Percentiles rank a stretch among this genome's conserved stretches.
Conservation (phyloP, 441 rosid species). For the Gossypium laxum region DNA sequence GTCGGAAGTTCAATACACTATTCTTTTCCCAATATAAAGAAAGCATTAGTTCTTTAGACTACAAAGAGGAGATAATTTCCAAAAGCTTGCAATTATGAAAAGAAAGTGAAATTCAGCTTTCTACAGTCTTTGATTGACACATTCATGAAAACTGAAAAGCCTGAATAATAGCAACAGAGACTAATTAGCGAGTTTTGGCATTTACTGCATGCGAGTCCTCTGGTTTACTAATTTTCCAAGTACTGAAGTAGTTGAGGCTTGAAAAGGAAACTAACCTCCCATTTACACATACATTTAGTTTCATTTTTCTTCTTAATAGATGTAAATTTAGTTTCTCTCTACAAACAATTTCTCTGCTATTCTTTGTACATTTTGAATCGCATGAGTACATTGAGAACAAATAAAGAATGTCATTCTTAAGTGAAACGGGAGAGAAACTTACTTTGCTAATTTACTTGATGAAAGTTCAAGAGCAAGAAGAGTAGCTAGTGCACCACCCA, state of each 20-base stretch:
- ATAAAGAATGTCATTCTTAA: background rate
- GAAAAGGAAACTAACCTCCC: background rate
- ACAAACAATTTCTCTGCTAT: background rate
- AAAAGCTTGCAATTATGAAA: background rate
- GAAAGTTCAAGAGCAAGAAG: conserved; percentile 88
- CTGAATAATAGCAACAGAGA: background rate
- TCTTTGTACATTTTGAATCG: background rate
- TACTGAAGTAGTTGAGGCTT: background rate
- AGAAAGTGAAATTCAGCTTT: background rate
- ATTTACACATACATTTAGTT: background rate
- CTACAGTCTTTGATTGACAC: background rate
- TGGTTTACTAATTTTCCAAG: conserved; percentile 1
- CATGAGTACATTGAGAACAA: background rate
- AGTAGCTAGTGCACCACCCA: conserved; percentile 93
- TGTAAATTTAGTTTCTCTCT: background rate
- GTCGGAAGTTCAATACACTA: background rate
- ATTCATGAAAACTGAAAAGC: background rate
- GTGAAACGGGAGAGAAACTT: conserved; percentile 23
- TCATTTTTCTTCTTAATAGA: background rate
- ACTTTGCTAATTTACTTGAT: conserved; percentile 78
- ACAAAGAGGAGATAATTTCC: conserved; percentile 2
- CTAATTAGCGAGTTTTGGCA: background rate
- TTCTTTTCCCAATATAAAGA: background rate
- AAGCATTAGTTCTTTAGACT: background rate
- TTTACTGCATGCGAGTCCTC: background rate